Evolutionary conservation across 129 eudicot species (phyloP).

Genomic region (Ambrosia trifida): DNA sequence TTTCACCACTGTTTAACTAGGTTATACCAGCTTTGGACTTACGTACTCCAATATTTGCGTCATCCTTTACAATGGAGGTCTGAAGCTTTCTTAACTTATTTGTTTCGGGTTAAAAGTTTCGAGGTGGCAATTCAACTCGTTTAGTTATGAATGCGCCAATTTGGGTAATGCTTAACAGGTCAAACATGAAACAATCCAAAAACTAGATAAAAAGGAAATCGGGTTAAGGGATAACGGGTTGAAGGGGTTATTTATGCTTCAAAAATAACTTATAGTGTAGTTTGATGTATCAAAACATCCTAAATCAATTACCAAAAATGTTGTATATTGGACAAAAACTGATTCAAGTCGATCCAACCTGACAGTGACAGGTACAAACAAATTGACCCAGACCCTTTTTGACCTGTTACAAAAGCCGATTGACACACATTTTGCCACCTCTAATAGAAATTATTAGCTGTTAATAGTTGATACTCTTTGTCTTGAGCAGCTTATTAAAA

Average conservation of each 20-base stretch:
- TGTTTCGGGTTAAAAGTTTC: background rate
- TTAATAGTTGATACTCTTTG: constrained; percentile 25
- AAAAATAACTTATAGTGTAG: background rate
- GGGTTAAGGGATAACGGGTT: background rate
- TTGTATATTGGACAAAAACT: background rate
- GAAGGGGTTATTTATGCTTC: background rate
- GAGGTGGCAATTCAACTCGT: background rate
- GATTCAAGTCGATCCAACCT: background rate
- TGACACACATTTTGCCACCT: background rate
- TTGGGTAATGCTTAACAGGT: background rate
- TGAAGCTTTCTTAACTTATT: constrained; percentile 5
- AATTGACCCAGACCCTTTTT: background rate
- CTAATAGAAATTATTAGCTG: background rate
- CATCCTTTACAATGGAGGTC: constrained; percentile 99
- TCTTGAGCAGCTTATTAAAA: constrained; percentile 82
- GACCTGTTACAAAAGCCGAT: background rate
- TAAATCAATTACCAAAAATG: background rate
- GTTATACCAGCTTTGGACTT: constrained; percentile 94
- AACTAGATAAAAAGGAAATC: background rate
- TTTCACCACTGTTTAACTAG: constrained; percentile 42
- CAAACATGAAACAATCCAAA: background rate
- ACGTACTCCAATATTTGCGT: constrained; percentile 87
- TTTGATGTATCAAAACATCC: background rate
- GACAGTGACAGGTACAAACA: background rate
- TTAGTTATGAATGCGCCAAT: constrained; percentile 1